Evolutionary conservation across 164 flowering plant species (phyloP).

Genomic region (Magnolia changhungtana): DNA sequence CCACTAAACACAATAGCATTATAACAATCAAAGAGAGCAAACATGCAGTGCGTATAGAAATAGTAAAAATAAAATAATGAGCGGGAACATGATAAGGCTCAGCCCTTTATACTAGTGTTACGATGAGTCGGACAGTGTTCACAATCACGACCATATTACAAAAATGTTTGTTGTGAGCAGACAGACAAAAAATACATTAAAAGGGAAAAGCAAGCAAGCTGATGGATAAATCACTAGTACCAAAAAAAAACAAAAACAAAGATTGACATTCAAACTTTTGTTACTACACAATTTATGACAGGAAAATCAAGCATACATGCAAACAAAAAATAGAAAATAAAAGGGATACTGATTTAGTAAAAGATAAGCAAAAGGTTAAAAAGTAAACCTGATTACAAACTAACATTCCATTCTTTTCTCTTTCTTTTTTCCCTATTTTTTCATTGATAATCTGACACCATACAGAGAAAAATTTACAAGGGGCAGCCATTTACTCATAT

Average conservation of each 20-base stretch:
- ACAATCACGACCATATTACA: not conserved
- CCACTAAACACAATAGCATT: slow-evolving; percentile 11
- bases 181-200: not conserved
- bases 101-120: not conserved
- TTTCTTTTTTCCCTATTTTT: no score
- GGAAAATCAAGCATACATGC: not conserved
- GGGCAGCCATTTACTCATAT: no score
- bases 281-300: not conserved
- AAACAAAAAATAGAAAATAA: not conserved
- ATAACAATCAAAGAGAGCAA: not conserved
- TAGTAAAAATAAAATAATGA: not conserved
- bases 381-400: no score
- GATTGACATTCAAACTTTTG: not conserved
- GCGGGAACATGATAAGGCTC: not conserved
- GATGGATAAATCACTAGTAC: not conserved
- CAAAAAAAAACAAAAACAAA: not conserved
- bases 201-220: not conserved
- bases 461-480: no score
- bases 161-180: not conserved
- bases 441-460: no score
- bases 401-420: no score
- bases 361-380: no score
- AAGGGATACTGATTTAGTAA: no score
- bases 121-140: not conserved
- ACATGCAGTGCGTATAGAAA: not conserved